phyloP scores from a whole-genome alignment of 768 basidiomycete species.

The Suillus cothurnatus region DNA sequence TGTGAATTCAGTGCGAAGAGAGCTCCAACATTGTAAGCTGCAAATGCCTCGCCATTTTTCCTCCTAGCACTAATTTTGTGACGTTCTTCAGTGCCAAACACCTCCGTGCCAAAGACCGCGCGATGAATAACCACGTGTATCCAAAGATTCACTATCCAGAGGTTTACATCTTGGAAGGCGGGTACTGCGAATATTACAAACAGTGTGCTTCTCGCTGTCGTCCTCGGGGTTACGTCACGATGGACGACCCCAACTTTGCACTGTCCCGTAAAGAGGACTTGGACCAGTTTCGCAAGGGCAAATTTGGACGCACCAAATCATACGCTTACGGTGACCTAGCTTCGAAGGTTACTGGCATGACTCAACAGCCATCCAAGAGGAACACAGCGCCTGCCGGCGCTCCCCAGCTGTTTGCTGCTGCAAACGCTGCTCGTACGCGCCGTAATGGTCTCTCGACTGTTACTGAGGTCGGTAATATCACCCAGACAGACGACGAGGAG shows the following conservation, averaged over 20 bases:
- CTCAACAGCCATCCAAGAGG: slow-evolving; percentile 55
- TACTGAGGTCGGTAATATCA: slow-evolving; percentile 63
- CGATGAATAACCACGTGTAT: slow-evolving; percentile 85
- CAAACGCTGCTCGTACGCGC: slow-evolving; percentile 65
- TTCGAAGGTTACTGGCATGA: slow-evolving; percentile 39
- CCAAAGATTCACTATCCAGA: slow-evolving; percentile 96
- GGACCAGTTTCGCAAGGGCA: slow-evolving; percentile 87
- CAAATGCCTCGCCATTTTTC: neutral
- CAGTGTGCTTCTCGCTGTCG: slow-evolving; percentile 69
- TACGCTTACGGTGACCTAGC: slow-evolving; percentile 87
- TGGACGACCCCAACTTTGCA: slow-evolving; percentile 92
- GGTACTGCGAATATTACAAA: slow-evolving; percentile 88
- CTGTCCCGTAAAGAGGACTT: slow-evolving; percentile 82
- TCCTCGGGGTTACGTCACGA: slow-evolving; percentile 82
- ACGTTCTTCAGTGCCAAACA: slow-evolving; percentile 76
- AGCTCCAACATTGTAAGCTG: slow-evolving; percentile 89
- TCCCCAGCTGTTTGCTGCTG: slow-evolving; percentile 65
- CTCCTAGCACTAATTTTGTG: slow-evolving; percentile 9
- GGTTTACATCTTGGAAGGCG: slow-evolving; percentile 95
- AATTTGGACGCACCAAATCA: slow-evolving; percentile 88
- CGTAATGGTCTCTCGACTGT: slow-evolving; percentile 66
- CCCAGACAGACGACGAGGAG: slow-evolving; percentile 73
- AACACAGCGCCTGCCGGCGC: slow-evolving; percentile 63
- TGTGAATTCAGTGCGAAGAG: slow-evolving; percentile 97
- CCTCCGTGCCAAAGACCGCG: slow-evolving; percentile 86